These are phyloP conservation scores for Yamadazyma olivae DNA, from an alignment of 805 yeast species.

Conservation along the genomic window DNA sequence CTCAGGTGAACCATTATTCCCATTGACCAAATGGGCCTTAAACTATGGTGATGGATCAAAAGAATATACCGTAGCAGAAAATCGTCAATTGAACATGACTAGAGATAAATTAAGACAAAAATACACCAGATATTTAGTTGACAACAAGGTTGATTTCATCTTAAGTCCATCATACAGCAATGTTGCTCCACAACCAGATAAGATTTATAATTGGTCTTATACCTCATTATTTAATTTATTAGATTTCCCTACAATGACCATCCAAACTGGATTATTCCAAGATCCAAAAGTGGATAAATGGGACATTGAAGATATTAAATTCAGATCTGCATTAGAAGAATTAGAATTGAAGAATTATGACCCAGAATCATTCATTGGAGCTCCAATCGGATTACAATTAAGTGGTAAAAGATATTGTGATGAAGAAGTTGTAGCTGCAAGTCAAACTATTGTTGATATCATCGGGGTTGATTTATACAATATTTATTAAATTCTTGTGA, in stretches of 20 bases:
- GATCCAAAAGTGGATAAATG: conserved; percentile 53
- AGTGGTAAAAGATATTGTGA: conserved; percentile 53
- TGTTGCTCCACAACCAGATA: conserved; percentile 66
- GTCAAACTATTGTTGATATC: conserved; percentile 36
- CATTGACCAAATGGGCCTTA: conserved; percentile 61
- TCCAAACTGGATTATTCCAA: conserved; percentile 61
- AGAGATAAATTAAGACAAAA: conserved; percentile 60
- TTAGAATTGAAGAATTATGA: conserved; percentile 46
- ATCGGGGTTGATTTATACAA: conserved; percentile 25
- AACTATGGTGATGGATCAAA: conserved; percentile 58
- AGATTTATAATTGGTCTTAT: conserved; percentile 75
- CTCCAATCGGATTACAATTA: conserved; percentile 55
- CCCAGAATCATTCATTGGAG: conserved; percentile 47
- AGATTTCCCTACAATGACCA: conserved; percentile 65
- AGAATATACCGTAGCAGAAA: conserved; percentile 45
- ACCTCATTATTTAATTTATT: conserved; percentile 70
- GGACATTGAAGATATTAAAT: conserved; percentile 34
- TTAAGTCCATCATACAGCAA: conserved; percentile 67
- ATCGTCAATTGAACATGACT: conserved; percentile 49
- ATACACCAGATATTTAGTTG: conserved; percentile 51
- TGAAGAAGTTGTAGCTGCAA: conserved; percentile 54
- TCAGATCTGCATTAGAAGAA: conserved; percentile 46
- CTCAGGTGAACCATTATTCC: conserved; percentile 69
- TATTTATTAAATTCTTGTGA: conserved; percentile 7
- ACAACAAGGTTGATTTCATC: conserved; percentile 60